Evolutionary conservation across 345 rosid genomes (phyloP), one percentile per base, ranked within the genome.

Genomic region (Leavenworthia alabamica): DNA sequence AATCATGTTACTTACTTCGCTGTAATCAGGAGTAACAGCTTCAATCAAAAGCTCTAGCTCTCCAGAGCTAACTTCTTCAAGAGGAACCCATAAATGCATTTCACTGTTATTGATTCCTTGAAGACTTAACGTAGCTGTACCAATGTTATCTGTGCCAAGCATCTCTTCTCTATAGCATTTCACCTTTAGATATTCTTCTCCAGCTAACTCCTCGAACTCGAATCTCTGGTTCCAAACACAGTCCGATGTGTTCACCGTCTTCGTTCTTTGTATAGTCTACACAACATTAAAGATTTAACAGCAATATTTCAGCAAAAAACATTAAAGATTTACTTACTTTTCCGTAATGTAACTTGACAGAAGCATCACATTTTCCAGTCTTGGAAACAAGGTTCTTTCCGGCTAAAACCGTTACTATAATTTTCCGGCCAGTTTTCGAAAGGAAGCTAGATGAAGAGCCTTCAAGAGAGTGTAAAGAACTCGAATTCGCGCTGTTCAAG

Each of bases 11-110:
- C 61, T 32, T 64, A 71, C 94, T 67, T 87, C 96, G 10, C 20
- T 41, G 36, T 77, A 88, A 40, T 81, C 76, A 6, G 80, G 72
- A 64, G 62, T 75, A 51, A 80, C 60, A 32, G 90, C 90, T 79
- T 89, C 94, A 9, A 89, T 84, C 72, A 79, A 84, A 49, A 93
- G 85, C 80, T 89, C 82, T 51, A 93, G 41, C 66, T 93, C 99
- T 68, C 99, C 99, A 14, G 90, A 82, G 70, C 56, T 86, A 33
- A 81, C 99, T 58, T 83, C 91, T 78, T 93, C 97, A 17, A 89
- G 96, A 28, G 97, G 99, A 57, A 89, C 64, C 96, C 97, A 93
- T 26, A 84, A 74, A 68, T 93, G 78, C 50, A 73, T 52, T 36
- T 74, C 82, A 15, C 99, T 85, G 68, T 83, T 96, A 8, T 68